A percentile compares a stretch with the other conserved stretches of the same genome.
These are phyloP conservation scores for Boletus subparvulus DNA, from an alignment of 768 basidiomycete genomes.

Conservation along the genomic window DNA sequence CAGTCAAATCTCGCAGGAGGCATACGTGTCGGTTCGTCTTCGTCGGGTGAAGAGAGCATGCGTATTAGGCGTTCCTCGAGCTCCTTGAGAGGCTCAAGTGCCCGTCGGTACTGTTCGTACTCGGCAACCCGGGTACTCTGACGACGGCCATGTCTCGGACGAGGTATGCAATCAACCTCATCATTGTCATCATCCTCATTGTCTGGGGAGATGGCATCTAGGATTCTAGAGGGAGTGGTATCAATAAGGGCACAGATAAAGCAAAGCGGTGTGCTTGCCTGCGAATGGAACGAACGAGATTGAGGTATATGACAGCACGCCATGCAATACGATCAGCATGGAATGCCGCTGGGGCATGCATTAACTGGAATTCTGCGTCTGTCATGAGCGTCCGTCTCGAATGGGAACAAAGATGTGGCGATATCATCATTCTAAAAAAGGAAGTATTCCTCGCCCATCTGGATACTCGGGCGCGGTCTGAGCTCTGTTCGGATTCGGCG, in stretches of 20 bases:
- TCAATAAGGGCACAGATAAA: slow-evolving; percentile 1
- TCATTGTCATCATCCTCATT: slow-evolving; percentile 57
- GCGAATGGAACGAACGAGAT: slow-evolving; percentile 79
- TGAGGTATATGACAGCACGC: slow-evolving; percentile 87
- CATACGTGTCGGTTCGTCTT: slow-evolving; percentile 62
- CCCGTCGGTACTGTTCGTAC: slow-evolving; percentile 59
- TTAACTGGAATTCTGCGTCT: slow-evolving; percentile 73
- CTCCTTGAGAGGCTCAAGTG: slow-evolving; percentile 65
- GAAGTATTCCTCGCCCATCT: neutral
- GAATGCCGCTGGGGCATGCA: slow-evolving; percentile 76
- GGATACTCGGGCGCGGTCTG: neutral
- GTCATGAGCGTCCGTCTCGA: slow-evolving; percentile 18
- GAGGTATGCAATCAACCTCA: slow-evolving; percentile 51
- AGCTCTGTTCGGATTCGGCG: slow-evolving; percentile 1
- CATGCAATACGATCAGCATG: slow-evolving; percentile 79
- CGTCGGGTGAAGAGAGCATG: slow-evolving; percentile 66
- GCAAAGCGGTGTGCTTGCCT: slow-evolving; percentile 45
- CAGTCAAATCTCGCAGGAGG: slow-evolving; percentile 39
- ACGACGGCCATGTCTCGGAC: slow-evolving; percentile 42
- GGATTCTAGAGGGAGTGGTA: slow-evolving; percentile 46
- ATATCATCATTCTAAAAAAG: slow-evolving; percentile 3
- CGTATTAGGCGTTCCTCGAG: slow-evolving; percentile 70
- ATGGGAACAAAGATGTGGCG: neutral
- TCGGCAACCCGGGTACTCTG: slow-evolving; percentile 51
- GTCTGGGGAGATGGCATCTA: slow-evolving; percentile 72